Base-by-base conservation (phyloP, 164 flowering plant species). In the Umbilicus rupestris region DNA sequence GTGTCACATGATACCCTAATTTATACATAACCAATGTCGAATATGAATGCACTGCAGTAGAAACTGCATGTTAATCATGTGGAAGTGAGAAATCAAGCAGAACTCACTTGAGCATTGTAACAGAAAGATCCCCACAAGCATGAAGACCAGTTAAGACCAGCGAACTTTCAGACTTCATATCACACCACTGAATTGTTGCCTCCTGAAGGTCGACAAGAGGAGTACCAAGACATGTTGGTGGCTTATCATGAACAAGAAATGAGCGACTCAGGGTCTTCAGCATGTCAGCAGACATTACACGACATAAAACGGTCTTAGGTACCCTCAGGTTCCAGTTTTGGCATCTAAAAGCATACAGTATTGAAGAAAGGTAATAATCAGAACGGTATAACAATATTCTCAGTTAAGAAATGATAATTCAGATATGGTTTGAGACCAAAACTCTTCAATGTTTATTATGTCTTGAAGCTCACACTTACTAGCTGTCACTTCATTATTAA, bases 111-210 rank as follows among this genome's bases (percentile, higher is more conserved):
- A 93, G 86, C 94, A 93, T 90, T 63, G 84, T 88, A 35, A 82
- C 97, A 55, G 98, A 90, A 65, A 93, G 92, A 76, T 93, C 97
- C 39, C 98, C 98, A 73, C 97, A 93, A 44, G 98, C 96, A 83
- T 93, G 98, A 77, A 93, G 96, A 67, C 98, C 96, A 66, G 96
- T 87, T 77, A 93, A 96, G 71, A 90, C 81, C 67, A 86, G 69
- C 30, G 96, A 82, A 57, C 71, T 62, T 52, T 65, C 70, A 29
- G 17, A 31, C 19, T 55, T 55, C 14, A n/a, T 12, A 55, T 55
- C 60, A 55, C 31, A 14, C 29, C 2, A 17, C 33, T 68, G 52
- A 46, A 58, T 57, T 44, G 47, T 64, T 46, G 63, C 26, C 60
- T 7, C 46, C 50, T 74, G 68, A 35, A 42, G 45, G 42, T 49